These are phyloP conservation scores for Arthrinium puccinioides DNA, from an alignment of 2,329 filamentous ascomycete genomes.

Conservation along the genomic window DNA sequence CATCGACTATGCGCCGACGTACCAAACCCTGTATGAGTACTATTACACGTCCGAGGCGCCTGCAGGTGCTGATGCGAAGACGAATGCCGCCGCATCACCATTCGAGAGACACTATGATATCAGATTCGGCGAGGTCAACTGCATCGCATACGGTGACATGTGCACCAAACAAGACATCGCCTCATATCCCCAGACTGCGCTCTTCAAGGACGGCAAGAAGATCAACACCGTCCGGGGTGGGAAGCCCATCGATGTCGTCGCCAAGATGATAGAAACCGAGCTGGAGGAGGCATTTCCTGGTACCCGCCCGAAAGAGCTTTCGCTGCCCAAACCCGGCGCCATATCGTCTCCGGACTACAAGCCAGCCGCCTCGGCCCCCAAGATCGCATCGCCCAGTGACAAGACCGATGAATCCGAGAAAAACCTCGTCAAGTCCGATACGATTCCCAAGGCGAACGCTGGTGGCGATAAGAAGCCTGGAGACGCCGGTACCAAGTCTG, in stretches of 20 bases:
- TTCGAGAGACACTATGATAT: slow-evolving; percentile 86
- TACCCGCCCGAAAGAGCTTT: slow-evolving; percentile 60
- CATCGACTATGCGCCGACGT: slow-evolving; percentile 70
- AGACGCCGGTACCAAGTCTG: slow-evolving; percentile 15
- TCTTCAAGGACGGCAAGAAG: slow-evolving; percentile 73
- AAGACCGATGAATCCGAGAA: slow-evolving; percentile 19
- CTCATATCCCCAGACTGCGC: slow-evolving; percentile 67
- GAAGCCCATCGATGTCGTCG: slow-evolving; percentile 60
- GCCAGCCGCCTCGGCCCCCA: slow-evolving; percentile 10
- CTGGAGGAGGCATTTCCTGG: slow-evolving; percentile 76
- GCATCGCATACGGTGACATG: slow-evolving; percentile 71
- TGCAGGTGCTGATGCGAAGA: slow-evolving; percentile 44
- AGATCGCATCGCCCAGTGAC: slow-evolving; percentile 11
- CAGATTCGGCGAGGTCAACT: slow-evolving; percentile 81
- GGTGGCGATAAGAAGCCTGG: slow-evolving; percentile 18
- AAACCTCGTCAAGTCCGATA: slow-evolving; percentile 19
- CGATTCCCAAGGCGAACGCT: slow-evolving; percentile 23
- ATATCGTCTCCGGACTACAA: slow-evolving; percentile 31
- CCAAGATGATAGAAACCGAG: slow-evolving; percentile 64
- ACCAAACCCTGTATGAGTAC: slow-evolving; percentile 90
- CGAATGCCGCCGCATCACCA: slow-evolving; percentile 20
- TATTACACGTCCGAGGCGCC: slow-evolving; percentile 81
- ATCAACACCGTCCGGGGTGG: slow-evolving; percentile 57
- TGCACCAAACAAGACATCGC: slow-evolving; percentile 62
- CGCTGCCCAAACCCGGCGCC: slow-evolving; percentile 66